phyloP scores from a whole-genome alignment of 2,329 filamentous ascomycete genomes.

The Colletotrichum sp. region DNA sequence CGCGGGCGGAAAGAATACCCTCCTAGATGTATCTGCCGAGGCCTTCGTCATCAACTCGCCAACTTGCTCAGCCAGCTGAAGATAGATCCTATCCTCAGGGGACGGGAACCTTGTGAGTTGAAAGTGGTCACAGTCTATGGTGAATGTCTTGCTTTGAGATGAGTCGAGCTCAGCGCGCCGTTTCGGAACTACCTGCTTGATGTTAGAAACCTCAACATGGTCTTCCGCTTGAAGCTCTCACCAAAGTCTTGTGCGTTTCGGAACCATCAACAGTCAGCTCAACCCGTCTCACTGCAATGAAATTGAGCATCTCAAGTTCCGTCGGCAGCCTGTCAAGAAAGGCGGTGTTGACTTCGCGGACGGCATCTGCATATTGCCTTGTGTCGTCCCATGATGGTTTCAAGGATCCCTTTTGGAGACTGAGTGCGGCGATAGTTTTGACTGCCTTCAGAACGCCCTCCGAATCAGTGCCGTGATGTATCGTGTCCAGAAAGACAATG shows the following conservation, averaged over 20 bases:
- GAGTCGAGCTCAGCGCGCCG: not conserved
- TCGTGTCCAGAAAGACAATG: constrained; percentile 28
- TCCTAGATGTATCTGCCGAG: not conserved
- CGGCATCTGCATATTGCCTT: constrained; percentile 24
- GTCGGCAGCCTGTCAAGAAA: not conserved
- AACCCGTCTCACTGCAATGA: not conserved
- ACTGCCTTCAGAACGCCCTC: constrained; percentile 25
- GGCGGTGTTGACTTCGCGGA: constrained; percentile 23
- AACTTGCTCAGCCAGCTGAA: not conserved
- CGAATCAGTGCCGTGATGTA: constrained; percentile 24
- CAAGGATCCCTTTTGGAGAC: not conserved
- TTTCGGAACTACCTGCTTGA: not conserved
- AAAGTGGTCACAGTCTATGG: constrained; percentile 23
- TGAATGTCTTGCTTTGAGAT: not conserved
- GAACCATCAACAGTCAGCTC: not conserved
- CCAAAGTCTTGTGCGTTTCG: not conserved
- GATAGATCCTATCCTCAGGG: constrained; percentile 17
- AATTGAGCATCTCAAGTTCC: not conserved
- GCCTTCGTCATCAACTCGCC: not conserved
- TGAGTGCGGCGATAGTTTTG: constrained; percentile 15
- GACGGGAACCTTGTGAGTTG: constrained; percentile 24
- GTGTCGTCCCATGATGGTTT: constrained; percentile 17
- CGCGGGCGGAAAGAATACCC: not conserved
- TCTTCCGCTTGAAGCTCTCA: not conserved
- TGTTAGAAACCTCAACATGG: not conserved